Evolutionary conservation across 495 filamentous ascomycete genomes (phyloP).

Genomic region (Penicillium desertorum): DNA sequence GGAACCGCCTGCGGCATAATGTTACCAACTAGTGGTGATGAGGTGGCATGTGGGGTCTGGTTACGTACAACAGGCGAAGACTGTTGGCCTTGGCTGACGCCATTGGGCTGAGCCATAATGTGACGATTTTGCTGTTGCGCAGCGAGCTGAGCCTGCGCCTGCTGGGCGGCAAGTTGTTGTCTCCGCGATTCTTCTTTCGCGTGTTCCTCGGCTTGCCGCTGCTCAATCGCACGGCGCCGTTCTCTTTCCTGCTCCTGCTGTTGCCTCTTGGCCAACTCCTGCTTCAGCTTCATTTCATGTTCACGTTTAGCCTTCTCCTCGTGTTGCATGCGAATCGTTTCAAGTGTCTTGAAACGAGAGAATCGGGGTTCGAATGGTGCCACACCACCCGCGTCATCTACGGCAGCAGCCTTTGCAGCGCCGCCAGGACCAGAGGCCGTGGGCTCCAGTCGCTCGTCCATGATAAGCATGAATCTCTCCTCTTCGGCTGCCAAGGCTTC

Average conservation of each 20-base stretch:
- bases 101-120: conserved; percentile 54
- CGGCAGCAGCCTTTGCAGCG: conserved; percentile 60
- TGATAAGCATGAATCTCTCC: conserved; percentile 87
- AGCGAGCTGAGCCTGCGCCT: conserved; percentile 52
- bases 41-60: conserved; percentile 73
- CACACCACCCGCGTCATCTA: conserved; percentile 69
- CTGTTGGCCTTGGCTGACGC: conserved; percentile 65
- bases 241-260: conserved; percentile 50
- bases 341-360: conserved; percentile 85
- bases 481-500: conserved; percentile 86
- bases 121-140: conserved; percentile 49
- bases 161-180: conserved; percentile 46
- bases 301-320: conserved; percentile 66
- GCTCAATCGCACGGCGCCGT: conserved; percentile 41
- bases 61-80: conserved; percentile 80
- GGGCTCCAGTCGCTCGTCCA: conserved; percentile 78
- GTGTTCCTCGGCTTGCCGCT: conserved; percentile 51
- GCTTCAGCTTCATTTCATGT: conserved; percentile 62
- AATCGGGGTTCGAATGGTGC: conserved; percentile 80
- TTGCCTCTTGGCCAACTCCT: conserved; percentile 48
- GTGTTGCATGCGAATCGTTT: conserved; percentile 75
- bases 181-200: conserved; percentile 47
- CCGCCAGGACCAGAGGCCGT: conserved; percentile 55
- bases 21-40: conserved; percentile 71
- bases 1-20: conserved; percentile 58